Base-by-base conservation (phyloP, 805 yeast genomes). In the Ogataea trehaloabstinens region DNA sequence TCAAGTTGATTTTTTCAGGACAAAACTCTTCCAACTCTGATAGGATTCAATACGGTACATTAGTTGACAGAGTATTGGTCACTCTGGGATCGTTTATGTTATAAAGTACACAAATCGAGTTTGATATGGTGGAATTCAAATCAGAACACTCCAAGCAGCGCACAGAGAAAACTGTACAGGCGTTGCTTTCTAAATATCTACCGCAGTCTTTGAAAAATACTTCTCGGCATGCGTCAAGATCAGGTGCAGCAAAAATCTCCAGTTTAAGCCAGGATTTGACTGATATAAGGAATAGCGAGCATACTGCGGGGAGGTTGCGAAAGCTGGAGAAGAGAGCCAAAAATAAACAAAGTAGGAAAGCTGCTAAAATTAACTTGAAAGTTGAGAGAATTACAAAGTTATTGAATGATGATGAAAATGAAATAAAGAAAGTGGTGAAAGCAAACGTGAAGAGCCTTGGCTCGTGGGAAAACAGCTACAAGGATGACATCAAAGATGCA, bases 401-500 rank as follows among this genome's bases (percentile, higher is more conserved):
- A 17, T 48, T 51, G 22, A 42, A 37, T n/a, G 48, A 51, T n/a
- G 55, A 51, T 31, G 24, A 57, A 34, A 51, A 67, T 42, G 68
- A 61, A 49, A 60, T 70, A 12, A 50, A 55, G 28, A 56, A 64
- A 45, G 63, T 69, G 40, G 49, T 76, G 64, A 61, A 60, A 17
- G 61, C 51, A 34, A 73, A 74, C 43, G 55, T 70, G 4, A 49
- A 56, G 6, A 58, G 53, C 19, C 42, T 73, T 10, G 63, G 62
- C 41, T 66, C 71, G 13, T 71, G 76, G 73, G 70, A 64, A 31
- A 40, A 37, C 19, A 38, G 36, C 8, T 66, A 67, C 18, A 58
- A 60, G 21, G 63, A 61, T 5, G 79, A 74, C 25, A 43, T 76
- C 18, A 38, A 53, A 5, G 68, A 67, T 5, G 40, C 74, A 11